Base-by-base conservation (phyloP, 768 basidiomycete genomes). In the Pisolithus microcarpus region DNA sequence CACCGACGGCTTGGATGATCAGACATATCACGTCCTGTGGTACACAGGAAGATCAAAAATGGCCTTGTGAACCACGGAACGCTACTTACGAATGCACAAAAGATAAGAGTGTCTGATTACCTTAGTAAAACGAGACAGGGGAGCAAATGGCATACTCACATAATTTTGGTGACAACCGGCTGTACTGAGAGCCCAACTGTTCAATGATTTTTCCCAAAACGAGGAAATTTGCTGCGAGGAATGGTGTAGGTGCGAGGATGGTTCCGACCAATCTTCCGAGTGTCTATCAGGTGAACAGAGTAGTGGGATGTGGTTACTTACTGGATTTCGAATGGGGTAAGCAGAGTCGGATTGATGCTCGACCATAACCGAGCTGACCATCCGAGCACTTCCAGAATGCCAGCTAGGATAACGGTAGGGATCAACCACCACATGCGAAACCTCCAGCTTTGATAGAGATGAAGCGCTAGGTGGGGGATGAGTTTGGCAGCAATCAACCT, bases 301-400 rank as follows among this genome's bases (percentile, higher is more conserved):
- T 30, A 4, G 15, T 1, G 30, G 21, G 9, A n/a, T 16, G 15
- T 15, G 26, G 36, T 37, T 15, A 64, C 71, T 49, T 38, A 73
- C 73, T 79, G 77, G 45, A 77, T 75, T 50, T 74, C 59, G 60
- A 68, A 80, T 0, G 75, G 67, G 28, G 59, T 54, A 4, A 56
- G 23, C 26, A 51, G 37, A 18, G 47, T 19, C 6, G 57, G 46
- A 18, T 55, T 58, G 21, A 53, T 45, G 38, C 67, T 73, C 5
- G 76, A 79, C 80, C 78, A 82, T 4, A 80, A 58, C 18, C 81
- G 64, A 1, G 69, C 82, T 6, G 61, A 56, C 83, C 82, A 84
- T 0, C 81, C 82, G 2, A 77, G 51, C 7, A 75, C 57, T 59
- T 85, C 84, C 9, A 75, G 59, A 1, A 75, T 16, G 8, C 78